Evolutionary conservation across 805 yeast species (phyloP).

Genomic region (Metschnikowia orientalis): DNA sequence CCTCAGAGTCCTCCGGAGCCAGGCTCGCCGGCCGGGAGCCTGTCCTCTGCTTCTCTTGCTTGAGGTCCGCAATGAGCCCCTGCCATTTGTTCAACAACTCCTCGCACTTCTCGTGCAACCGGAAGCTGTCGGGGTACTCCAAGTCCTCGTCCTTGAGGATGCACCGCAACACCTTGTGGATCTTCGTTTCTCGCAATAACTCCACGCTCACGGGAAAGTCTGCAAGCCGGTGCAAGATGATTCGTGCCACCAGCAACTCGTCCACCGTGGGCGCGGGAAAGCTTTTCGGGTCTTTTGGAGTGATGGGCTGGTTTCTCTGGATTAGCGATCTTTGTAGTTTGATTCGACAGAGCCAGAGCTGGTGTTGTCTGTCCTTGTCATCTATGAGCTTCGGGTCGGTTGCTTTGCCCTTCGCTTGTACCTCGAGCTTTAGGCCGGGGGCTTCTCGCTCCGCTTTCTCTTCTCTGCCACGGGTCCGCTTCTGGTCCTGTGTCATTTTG

Average conservation of each 20-base stretch:
- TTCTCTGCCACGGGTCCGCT: conserved; percentile 3
- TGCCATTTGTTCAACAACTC: conserved; percentile 42
- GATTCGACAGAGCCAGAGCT: conserved; percentile 45
- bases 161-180: conserved; percentile 51
- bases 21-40: conserved; percentile 14
- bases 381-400: conserved; percentile 15
- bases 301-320: conserved; percentile 40
- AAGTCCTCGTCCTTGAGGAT: conserved; percentile 38
- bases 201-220: conserved; percentile 40
- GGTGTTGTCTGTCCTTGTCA: conserved; percentile 41
- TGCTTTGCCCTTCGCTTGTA: not conserved
- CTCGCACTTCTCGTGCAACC: conserved; percentile 42
- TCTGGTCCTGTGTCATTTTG: not conserved
- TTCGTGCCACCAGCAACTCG: conserved; percentile 39
- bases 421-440: not conserved
- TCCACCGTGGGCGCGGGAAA: conserved; percentile 41
- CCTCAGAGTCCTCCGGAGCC: conserved; percentile 14
- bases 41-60: conserved; percentile 24
- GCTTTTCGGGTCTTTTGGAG: conserved; percentile 32
- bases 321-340: conserved; percentile 46
- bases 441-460: not conserved
- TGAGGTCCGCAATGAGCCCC: conserved; percentile 31
- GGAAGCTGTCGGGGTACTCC: conserved; percentile 41
- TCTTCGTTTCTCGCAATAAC: conserved; percentile 41
- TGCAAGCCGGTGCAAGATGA: conserved; percentile 38